Percentiles rank a stretch among this genome's conserved stretches.
Evolutionary conservation across 805 yeast genomes (phyloP).

Genomic region (Saccharomycopsis sp.): DNA sequence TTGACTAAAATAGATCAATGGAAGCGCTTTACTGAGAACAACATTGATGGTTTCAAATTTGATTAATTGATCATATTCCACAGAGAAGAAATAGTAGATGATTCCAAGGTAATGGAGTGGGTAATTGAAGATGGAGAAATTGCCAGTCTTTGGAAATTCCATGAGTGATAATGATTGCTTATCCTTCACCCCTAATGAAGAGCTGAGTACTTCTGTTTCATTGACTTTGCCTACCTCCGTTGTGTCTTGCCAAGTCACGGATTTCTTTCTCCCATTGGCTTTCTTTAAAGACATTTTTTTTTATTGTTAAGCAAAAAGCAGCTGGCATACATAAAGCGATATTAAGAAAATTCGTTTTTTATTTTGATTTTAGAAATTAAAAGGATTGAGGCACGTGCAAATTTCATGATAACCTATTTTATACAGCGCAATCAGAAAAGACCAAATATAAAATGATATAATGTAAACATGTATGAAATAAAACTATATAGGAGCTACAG

Average conservation of each 20-base stretch:
- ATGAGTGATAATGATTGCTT: background rate
- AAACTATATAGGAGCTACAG: too few species aligned
- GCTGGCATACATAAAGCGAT: background rate
- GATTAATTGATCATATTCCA: constrained; percentile 19
- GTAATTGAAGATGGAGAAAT: constrained; percentile 21
- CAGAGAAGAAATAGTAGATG: constrained; percentile 18
- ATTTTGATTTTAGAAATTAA: too few species aligned
- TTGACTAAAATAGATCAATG: constrained; percentile 18
- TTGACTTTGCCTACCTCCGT: constrained; percentile 1
- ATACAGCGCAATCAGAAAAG: too few species aligned
- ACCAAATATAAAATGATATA: too few species aligned
- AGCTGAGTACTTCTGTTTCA: constrained; percentile 12
- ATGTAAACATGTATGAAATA: too few species aligned
- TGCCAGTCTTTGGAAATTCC: background rate
- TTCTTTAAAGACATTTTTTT: background rate
- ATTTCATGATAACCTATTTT: too few species aligned
- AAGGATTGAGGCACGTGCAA: background rate
- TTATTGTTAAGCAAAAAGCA: background rate
- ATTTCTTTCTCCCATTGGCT: constrained; percentile 14
- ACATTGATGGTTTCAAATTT: constrained; percentile 17
- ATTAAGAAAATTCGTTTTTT: too few species aligned
- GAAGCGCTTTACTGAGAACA: constrained; percentile 15
- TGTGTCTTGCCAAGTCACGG: constrained; percentile 18
- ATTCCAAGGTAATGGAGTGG: constrained; percentile 30
- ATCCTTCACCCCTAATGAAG: background rate